These are phyloP conservation scores for Aotearoamyces nothofagi DNA, from an alignment of 2,329 filamentous ascomycete species.

Conservation along the genomic window DNA sequence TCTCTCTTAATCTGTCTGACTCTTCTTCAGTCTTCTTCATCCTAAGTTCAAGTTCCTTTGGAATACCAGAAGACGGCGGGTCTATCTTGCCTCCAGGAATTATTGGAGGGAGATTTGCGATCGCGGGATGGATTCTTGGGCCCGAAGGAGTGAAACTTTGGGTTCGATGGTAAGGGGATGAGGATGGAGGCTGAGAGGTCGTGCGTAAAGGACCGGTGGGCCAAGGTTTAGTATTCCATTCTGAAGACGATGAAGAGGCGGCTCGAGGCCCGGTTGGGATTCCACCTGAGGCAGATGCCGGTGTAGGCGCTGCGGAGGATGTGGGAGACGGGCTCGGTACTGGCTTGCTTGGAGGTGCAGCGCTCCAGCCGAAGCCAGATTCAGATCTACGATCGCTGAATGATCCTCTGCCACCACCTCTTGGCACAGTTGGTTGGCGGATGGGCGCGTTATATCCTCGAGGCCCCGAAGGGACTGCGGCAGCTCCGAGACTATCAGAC, in stretches of 20 bases:
- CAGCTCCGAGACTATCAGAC: slow-evolving; percentile 9
- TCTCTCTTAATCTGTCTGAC: slow-evolving; percentile 15
- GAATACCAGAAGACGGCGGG: slow-evolving; percentile 15
- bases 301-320: slow-evolving; percentile 9
- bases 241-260: slow-evolving; percentile 12
- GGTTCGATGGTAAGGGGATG: slow-evolving; percentile 9
- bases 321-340: slow-evolving; percentile 15
- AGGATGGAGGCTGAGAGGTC: slow-evolving; percentile 13
- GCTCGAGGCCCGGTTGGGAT: slow-evolving; percentile 16
- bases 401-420: slow-evolving; percentile 16
- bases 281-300: slow-evolving; percentile 4
- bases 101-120: slow-evolving; percentile 17
- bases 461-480: slow-evolving; percentile 18
- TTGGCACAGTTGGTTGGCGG: slow-evolving; percentile 11
- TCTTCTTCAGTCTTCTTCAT: slow-evolving; percentile 19
- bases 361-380: slow-evolving; percentile 12
- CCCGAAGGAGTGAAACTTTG: slow-evolving; percentile 3
- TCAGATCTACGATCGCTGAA: slow-evolving; percentile 16
- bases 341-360: slow-evolving; percentile 11
- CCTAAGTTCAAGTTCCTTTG: slow-evolving; percentile 12
- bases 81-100: slow-evolving; percentile 19
- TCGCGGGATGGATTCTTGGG: slow-evolving; percentile 18
- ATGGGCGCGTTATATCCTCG: slow-evolving; percentile 16
- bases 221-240: slow-evolving; percentile 5
- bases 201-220: slow-evolving; percentile 13